Base-by-base conservation (phyloP, 2,329 filamentous ascomycete species). In the Epichloe coenophiala region DNA sequence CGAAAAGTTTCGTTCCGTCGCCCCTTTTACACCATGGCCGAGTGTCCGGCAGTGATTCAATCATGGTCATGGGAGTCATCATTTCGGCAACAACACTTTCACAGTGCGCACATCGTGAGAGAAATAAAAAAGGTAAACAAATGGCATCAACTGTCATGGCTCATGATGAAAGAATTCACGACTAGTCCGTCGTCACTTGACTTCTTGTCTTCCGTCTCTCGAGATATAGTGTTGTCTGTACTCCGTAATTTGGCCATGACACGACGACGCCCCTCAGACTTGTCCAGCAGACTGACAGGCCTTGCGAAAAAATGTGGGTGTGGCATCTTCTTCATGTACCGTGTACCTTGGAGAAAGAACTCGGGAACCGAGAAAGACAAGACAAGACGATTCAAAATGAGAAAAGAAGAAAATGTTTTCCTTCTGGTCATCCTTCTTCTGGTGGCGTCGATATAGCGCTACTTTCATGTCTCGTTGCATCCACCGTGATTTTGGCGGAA, bases 71-170 rank as follows among this genome's bases (percentile, higher is more conserved):
- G 19, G 19, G 27, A 31, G 12, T 38, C 12, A n/a, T 38, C 36
- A n/a, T 38, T 8, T n/a, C n/a, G 36, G 36, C 36, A 38, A n/a
- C 27, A 31, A 31, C 27, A 31, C 27, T 31, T 31, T 31, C 27
- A 27, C 27, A 9, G 27, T 9, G 13, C n/a, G n/a, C n/a, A 42
- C 40, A 21, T 42, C 17, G 23, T n/a, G 3, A 11, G 27, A 4
- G 8, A 31, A 9, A 31, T 1, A 9, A 31, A 9, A 1, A 7
- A 19, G 4, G 5, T 21, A 27, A 19, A 38, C 8, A 45, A 50
- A 50, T 17, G 17, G 41, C 42, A 46, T 50, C 48, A 27, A 50
- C 35, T 49, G 51, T 51, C 52, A 37, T 48, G 27, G 47, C 42
- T 48, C 19, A 37, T 52, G 36, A 42, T 35, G 17, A 3, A 21